Base-by-base conservation (phyloP, 192 early-diverging fungal genomes). In the Phlyctochytrium arcticum region DNA sequence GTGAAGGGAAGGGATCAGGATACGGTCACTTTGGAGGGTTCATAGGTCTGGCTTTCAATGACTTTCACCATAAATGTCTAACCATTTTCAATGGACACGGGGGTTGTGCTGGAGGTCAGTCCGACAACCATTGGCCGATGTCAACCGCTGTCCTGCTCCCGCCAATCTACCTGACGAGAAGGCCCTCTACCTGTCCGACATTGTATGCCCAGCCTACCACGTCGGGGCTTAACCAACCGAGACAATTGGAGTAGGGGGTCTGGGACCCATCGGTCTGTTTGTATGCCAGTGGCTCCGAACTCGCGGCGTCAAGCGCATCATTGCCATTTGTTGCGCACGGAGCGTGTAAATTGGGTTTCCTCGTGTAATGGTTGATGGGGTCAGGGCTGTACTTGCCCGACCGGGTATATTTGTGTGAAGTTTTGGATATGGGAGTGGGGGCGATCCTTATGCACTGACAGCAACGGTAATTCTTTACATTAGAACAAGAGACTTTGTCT, bases 181-280 rank as follows among this genome's bases (percentile, higher is more conserved):
- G 39, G 81, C 79, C 0, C 54, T 86, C 0, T 81, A 62, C 36
- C 65, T 85, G 4, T 79, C 78, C 3, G 82, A 82, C 64, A 67
- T 84, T 31, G 62, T 82, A 31, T 67, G 73, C 57, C 84, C 82
- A 19, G 59, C 77, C 12, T 84, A 68, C 57, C 77, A 85, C 65
- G 76, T 77, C 44, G 67, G 62, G 34, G 70, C 79, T 8, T 8
- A 61, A 31, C 54, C 68, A 48, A 78, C 71, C 17, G 80, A 85
- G 19, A 71, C 74, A 12, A 62, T 85, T 55, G 80, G 77, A 32
- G 68, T 85, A 33, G 85, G 83, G 83, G 66, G 60, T 3, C 37
- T 69, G 36, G 82, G 77, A 15, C 80, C 83, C 49, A 78, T 85
- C 48, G 83, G 83, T 39, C 60, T 85, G 54, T 57, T 42, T 36